These are phyloP conservation scores for Myxozyma vanderwaltii DNA, from an alignment of 805 yeast species.

Conservation along the genomic window DNA sequence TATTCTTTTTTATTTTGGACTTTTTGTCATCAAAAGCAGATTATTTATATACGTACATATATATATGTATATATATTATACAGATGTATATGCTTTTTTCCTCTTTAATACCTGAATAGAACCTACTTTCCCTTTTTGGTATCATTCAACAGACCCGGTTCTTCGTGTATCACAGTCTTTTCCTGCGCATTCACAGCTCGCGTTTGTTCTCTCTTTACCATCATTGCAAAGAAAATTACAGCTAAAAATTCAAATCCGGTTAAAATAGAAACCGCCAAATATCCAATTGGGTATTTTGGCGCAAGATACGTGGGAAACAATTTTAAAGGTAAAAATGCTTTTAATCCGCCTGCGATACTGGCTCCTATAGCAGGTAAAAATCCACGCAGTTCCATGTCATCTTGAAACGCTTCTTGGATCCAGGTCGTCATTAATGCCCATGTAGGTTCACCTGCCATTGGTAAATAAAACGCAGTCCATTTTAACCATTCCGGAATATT, in stretches of 20 bases:
- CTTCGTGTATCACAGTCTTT: no score
- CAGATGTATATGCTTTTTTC: neutral
- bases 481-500: constrained; percentile 15
- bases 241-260: constrained; percentile 14
- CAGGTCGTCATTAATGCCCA: constrained; percentile 24
- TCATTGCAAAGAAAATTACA: constrained; percentile 12
- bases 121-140: no score
- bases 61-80: no score
- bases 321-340: constrained; percentile 21
- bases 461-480: constrained; percentile 19
- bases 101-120: no score
- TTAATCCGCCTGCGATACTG: constrained; percentile 11
- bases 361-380: constrained; percentile 32
- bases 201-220: constrained; percentile 21
- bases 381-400: constrained; percentile 27
- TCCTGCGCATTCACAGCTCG: no score
- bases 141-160: no score
- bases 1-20: no score
- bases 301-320: constrained; percentile 30
- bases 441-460: constrained; percentile 20
- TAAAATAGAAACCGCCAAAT: constrained; percentile 13
- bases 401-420: constrained; percentile 26
- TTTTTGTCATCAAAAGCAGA: no score
- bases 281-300: constrained; percentile 24
- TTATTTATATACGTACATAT: no score